phyloP scores from a whole-genome alignment of 2,329 filamentous ascomycete genomes.

The Cercospora beticola region DNA sequence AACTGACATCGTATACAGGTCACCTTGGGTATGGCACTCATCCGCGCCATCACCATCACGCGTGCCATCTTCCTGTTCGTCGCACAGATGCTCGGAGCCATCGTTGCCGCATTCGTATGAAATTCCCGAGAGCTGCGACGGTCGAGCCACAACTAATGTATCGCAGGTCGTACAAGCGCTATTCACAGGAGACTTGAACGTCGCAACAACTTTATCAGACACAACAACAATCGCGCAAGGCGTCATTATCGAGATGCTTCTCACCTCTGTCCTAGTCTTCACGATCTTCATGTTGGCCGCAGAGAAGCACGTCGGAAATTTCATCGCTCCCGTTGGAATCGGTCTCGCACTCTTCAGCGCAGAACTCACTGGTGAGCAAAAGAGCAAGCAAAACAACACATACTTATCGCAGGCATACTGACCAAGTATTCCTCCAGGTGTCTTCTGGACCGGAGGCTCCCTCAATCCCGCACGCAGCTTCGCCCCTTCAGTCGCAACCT shows the following conservation, averaged over 20 bases:
- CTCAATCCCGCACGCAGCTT: conserved; percentile 39
- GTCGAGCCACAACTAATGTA: background rate
- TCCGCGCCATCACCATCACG: conserved; percentile 36
- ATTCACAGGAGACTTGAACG: conserved; percentile 40
- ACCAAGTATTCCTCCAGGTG: conserved; percentile 3
- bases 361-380: conserved; percentile 29
- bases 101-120: conserved; percentile 7
- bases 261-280: conserved; percentile 36
- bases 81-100: conserved; percentile 10
- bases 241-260: conserved; percentile 39
- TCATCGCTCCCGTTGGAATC: conserved; percentile 32
- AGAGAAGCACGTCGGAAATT: conserved; percentile 39
- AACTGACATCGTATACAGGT: conserved; percentile 26
- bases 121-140: background rate
- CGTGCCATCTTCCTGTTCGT: conserved; percentile 17
- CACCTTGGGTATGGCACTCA: conserved; percentile 36
- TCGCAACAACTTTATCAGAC: conserved; percentile 36
- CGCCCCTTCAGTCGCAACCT: conserved; percentile 31
- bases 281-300: conserved; percentile 40
- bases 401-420: background rate
- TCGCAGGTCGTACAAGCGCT: conserved; percentile 30
- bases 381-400: too few species aligned
- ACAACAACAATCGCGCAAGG: conserved; percentile 40
- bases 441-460: conserved; percentile 36
- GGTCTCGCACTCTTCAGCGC: conserved; percentile 31